Evolutionary conservation across 1,139 yeast species (phyloP), one percentile per base, ranked within the genome.

Genomic region (Debaryomyces nepalensis): DNA sequence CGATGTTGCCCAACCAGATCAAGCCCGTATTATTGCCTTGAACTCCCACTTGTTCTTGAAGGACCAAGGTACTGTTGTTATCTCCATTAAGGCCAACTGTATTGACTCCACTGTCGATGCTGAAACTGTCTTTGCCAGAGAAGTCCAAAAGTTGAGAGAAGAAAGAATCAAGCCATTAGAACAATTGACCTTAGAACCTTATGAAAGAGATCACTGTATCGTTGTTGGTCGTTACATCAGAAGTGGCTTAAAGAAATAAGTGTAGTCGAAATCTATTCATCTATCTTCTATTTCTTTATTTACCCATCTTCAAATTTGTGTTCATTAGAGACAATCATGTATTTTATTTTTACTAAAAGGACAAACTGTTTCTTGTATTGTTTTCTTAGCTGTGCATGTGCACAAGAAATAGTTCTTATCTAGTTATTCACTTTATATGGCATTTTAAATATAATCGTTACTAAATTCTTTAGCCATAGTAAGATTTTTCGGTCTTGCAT

Each of bases 1-100:
- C 54, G 99, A 93, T 81, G 99, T 93, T 68, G 99, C 99, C 55
- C 99, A 93, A 79, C 99, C 99, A 40, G 99, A 93, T 77, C 99
- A 93, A 78, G 99, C 99, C 58, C 95, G 99, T 85, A 95, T 93
- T 68, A 91, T 95, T 70, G 99, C 98, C 44, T 82, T 93, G 69
- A 93, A 93, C 82, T 86, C 98, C 45, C 99, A 93, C 73, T 80
- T 91, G 81, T 93, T 93, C 86, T 81, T 93, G 68, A 93, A 95
- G 75, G 98, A 93, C 72, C 90, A 86, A 73, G 99, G 99, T 75
- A 95, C 96, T 67, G 98, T 93, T 58, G 95, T 93, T 55, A 93
- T 93, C 65, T 90, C 98, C 61, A 91, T 93, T 75, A 91, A 93
- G 82, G 98, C 99, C 60, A 93, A 93, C 89, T 93, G 98, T 89